These are phyloP conservation scores for Fagopyrum homotropicum DNA, from an alignment of 148 eudicot genomes.

Conservation along the genomic window DNA sequence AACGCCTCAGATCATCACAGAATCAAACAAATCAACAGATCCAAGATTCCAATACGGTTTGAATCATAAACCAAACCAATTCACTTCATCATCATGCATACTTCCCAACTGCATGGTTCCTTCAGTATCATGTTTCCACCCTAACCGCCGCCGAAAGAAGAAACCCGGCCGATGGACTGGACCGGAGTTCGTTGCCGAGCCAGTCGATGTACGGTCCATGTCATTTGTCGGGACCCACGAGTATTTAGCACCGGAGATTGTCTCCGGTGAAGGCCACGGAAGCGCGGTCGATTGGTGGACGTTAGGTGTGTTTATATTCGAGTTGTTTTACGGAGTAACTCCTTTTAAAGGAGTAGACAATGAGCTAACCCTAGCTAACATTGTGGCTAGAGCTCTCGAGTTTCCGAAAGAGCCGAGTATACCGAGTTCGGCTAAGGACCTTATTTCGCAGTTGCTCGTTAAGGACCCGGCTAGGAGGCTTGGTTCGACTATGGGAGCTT, in stretches of 20 bases:
- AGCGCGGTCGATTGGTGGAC: conserved; percentile 99
- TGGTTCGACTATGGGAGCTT: conserved; percentile 76
- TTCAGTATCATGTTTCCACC: conserved; percentile 20
- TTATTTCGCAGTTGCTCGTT: conserved; percentile 55
- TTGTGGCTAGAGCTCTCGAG: conserved; percentile 92
- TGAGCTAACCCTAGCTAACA: conserved; percentile 81
- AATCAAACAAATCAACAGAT: conserved; percentile 17
- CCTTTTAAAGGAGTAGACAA: conserved; percentile 84
- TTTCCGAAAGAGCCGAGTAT: conserved; percentile 78
- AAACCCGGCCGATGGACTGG: conserved; percentile 36
- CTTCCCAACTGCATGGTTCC: conserved; percentile 39
- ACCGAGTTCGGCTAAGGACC: conserved; percentile 60
- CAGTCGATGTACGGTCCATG: conserved; percentile 86
- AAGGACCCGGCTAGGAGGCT: conserved; percentile 74
- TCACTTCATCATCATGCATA: conserved; percentile 68
- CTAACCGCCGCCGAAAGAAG: conserved; percentile 57
- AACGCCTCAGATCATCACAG: conserved; percentile 61
- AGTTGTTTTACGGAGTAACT: conserved; percentile 77
- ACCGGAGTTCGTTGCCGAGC: conserved; percentile 78
- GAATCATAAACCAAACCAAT: conserved; percentile 15
- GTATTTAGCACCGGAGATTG: conserved; percentile 93
- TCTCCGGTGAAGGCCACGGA: conserved; percentile 96
- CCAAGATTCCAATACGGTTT: background rate
- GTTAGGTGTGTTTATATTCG: conserved; percentile 71
- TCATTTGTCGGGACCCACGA: conserved; percentile 98